Conservation (phyloP, 371 early-diverging fungal species). For the Massospora cicadina region DNA sequence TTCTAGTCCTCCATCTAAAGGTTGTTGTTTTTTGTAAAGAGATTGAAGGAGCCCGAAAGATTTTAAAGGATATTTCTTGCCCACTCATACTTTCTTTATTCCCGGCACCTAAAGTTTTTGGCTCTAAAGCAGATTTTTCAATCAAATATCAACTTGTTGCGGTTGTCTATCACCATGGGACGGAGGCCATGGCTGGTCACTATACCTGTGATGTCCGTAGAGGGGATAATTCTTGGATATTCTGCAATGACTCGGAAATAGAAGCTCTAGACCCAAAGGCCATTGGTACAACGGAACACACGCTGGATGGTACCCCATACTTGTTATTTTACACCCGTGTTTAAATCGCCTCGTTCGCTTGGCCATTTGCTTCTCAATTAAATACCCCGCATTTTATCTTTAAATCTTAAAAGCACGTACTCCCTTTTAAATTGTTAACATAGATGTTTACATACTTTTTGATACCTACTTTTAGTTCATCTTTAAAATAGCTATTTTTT, state of each 20-base stretch:
- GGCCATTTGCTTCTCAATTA: not conserved
- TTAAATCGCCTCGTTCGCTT: not conserved
- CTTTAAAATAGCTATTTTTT: no score
- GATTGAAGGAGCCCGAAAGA: slow-evolving; percentile 38
- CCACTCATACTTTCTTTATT: slow-evolving; percentile 15
- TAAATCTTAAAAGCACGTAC: no score
- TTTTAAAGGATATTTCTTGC: slow-evolving; percentile 36
- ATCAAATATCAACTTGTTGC: slow-evolving; percentile 13
- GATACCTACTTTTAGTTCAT: no score
- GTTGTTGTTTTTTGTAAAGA: slow-evolving; percentile 65
- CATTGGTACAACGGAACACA: not conserved
- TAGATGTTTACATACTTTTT: no score
- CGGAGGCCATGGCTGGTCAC: slow-evolving; percentile 79
- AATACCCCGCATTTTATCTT: not conserved
- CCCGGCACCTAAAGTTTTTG: not conserved
- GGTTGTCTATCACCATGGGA: slow-evolving; percentile 93
- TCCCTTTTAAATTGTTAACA: no score
- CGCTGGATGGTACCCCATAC: slow-evolving; percentile 1
- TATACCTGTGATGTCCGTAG: slow-evolving; percentile 86
- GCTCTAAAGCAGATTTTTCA: not conserved
- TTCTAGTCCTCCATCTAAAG: slow-evolving; percentile 87
- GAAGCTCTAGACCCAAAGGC: not conserved
- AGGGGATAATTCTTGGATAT: slow-evolving; percentile 65
- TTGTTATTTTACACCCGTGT: not conserved
- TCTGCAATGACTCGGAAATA: slow-evolving; percentile 76